phyloP scores from a whole-genome alignment of 257 asterid genomes.

The Plectranthus barbatus region DNA sequence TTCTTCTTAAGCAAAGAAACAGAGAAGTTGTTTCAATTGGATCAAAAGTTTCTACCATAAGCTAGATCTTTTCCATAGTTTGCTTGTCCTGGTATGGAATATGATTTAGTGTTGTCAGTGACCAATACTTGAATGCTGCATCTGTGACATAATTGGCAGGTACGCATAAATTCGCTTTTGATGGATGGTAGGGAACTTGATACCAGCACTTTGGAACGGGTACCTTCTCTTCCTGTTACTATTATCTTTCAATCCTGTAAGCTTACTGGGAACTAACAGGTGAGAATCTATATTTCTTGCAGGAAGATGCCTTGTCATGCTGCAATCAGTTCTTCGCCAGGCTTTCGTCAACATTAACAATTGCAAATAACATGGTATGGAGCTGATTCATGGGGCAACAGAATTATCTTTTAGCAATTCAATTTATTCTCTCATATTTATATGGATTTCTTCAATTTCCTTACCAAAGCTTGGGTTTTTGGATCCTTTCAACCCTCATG shows the following conservation, averaged over 20 bases:
- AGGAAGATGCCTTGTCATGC: slow-evolving; percentile 43
- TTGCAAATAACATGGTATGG: slow-evolving; percentile 77
- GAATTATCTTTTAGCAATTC: neutral
- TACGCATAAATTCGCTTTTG: slow-evolving; percentile 42
- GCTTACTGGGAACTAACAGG: slow-evolving; percentile 13
- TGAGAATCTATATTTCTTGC: slow-evolving; percentile 18
- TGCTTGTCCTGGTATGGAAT: neutral
- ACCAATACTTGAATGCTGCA: slow-evolving; percentile 6
- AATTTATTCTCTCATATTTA: neutral
- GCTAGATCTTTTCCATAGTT: neutral
- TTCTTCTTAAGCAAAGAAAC: slow-evolving; percentile 2
- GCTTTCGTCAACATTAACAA: slow-evolving; percentile 59
- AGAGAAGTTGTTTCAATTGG: neutral
- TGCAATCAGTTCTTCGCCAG: slow-evolving; percentile 65
- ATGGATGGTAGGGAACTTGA: slow-evolving; percentile 39
- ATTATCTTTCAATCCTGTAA: slow-evolving; percentile 7
- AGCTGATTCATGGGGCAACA: slow-evolving; percentile 4
- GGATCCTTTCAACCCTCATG: neutral
- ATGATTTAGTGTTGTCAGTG: neutral
- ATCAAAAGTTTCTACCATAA: neutral
- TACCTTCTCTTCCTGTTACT: slow-evolving; percentile 42
- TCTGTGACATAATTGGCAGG: slow-evolving; percentile 32
- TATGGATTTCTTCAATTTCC: neutral
- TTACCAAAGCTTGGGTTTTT: neutral
- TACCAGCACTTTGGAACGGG: slow-evolving; percentile 51